A percentile compares a stretch with the other conserved stretches of the same genome.
These are phyloP conservation scores for Tanacetum coccineum DNA, from an alignment of 129 eudicot genomes.

Conservation along the genomic window DNA sequence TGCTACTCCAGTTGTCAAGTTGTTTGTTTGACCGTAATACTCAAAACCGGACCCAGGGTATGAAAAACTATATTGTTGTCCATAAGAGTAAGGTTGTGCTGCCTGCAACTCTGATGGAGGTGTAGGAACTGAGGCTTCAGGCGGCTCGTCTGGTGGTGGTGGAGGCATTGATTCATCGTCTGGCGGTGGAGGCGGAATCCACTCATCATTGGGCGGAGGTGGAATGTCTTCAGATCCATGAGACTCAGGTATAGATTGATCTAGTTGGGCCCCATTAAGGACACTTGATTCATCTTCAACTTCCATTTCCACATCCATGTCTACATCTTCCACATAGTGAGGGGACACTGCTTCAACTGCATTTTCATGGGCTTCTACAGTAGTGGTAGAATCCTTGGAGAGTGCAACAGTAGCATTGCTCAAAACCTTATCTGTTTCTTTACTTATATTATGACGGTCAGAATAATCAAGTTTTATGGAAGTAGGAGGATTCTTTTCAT, in stretches of 20 bases:
- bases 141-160: slow-evolving; percentile 89
- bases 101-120: slow-evolving; percentile 38
- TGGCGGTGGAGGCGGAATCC: slow-evolving; percentile 90
- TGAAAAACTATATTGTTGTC: slow-evolving; percentile 41
- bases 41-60: slow-evolving; percentile 47
- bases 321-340: slow-evolving; percentile 55
- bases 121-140: slow-evolving; percentile 44
- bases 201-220: slow-evolving; percentile 62
- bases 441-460: not conserved
- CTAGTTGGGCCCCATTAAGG: slow-evolving; percentile 25
- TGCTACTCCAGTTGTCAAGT: slow-evolving; percentile 16
- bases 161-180: slow-evolving; percentile 77
- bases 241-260: slow-evolving; percentile 27
- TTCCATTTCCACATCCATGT: slow-evolving; percentile 99
- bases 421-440: too few species aligned
- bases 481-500: slow-evolving; percentile 22
- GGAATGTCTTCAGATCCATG: slow-evolving; percentile 34
- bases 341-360: slow-evolving; percentile 24
- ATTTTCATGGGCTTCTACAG: slow-evolving; percentile 29
- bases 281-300: slow-evolving; percentile 53
- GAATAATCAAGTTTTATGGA: slow-evolving; percentile 16
- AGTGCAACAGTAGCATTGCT: not conserved
- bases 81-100: slow-evolving; percentile 49
- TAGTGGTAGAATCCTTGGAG: slow-evolving; percentile 19
- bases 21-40: slow-evolving; percentile 52